Evolutionary conservation across 1,284 basidiomycete species (phyloP).

Genomic region (Cutaneotrichosporon arboriforme): DNA sequence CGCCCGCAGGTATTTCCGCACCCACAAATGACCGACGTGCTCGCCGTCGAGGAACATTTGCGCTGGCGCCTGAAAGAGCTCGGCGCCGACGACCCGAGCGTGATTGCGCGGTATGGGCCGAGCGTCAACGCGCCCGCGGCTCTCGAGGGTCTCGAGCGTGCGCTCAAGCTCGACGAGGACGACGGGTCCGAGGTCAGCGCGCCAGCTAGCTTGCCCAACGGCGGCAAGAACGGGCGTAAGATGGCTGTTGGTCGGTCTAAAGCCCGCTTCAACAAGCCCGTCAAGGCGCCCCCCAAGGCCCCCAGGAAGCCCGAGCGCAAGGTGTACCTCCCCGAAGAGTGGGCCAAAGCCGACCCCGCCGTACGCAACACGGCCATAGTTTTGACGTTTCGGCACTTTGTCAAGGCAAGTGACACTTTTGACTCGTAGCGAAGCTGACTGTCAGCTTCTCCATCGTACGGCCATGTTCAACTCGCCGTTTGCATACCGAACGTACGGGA

Average conservation of each 20-base stretch:
- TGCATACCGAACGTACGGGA: conserved; percentile 38
- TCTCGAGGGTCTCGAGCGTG: conserved; percentile 34
- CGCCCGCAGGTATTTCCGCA: conserved; percentile 38
- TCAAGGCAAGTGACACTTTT: conserved; percentile 34
- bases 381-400: conserved; percentile 47
- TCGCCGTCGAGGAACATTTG: conserved; percentile 48
- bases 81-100: conserved; percentile 42
- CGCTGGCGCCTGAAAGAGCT: conserved; percentile 47
- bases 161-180: conserved; percentile 20
- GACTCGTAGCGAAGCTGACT: neutral
- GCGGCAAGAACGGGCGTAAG: conserved; percentile 19
- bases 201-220: conserved; percentile 12
- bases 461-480: conserved; percentile 45
- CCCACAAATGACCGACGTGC: conserved; percentile 48
- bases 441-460: conserved; percentile 42
- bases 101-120: conserved; percentile 42
- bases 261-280: conserved; percentile 20
- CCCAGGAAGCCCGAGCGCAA: conserved; percentile 11
- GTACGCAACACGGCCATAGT: conserved; percentile 46
- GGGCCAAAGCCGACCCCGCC: conserved; percentile 39
- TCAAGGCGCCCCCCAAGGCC: conserved; percentile 19
- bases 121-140: conserved; percentile 34
- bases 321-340: conserved; percentile 41
- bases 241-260: conserved; percentile 16
- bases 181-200: conserved; percentile 11